Conservation (phyloP, 768 basidiomycete species). For the Leccinellum rugosiceps region DNA sequence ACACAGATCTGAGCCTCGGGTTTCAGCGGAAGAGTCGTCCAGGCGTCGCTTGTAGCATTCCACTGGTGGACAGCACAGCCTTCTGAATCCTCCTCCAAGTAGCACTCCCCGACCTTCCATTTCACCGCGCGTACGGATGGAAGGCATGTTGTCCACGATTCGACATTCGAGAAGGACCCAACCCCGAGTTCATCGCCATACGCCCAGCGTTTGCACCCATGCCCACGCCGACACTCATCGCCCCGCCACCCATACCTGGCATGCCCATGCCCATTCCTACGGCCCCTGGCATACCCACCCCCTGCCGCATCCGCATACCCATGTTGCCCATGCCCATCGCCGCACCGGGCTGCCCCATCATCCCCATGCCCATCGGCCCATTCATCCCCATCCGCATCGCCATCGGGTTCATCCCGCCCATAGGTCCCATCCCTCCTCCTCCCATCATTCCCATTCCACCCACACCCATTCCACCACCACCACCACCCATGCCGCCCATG, state of each 20-base stretch:
- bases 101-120: neutral
- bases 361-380: conserved; percentile 37
- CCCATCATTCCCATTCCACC: conserved; percentile 38
- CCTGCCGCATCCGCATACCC: conserved; percentile 35
- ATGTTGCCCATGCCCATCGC: conserved; percentile 26
- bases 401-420: conserved; percentile 30
- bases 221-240: conserved; percentile 33
- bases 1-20: conserved; percentile 15
- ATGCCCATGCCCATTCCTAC: neutral
- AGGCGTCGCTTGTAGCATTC: neutral
- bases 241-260: conserved; percentile 33
- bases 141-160: conserved; percentile 57
- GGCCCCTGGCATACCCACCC: conserved; percentile 36
- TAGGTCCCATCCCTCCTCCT: conserved; percentile 27
- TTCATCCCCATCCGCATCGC: conserved; percentile 23
- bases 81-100: neutral
- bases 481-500: conserved; percentile 16
- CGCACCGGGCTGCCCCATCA: conserved; percentile 28
- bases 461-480: conserved; percentile 7
- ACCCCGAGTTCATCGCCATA: conserved; percentile 40
- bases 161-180: conserved; percentile 48
- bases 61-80: neutral
- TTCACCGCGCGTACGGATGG: conserved; percentile 62
- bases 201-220: conserved; percentile 35
- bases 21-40: neutral